A percentile compares a stretch with the other conserved stretches of the same genome.
Conservation (phyloP, 257 asterid genomes). For the Nicotiana obtusifolia region DNA sequence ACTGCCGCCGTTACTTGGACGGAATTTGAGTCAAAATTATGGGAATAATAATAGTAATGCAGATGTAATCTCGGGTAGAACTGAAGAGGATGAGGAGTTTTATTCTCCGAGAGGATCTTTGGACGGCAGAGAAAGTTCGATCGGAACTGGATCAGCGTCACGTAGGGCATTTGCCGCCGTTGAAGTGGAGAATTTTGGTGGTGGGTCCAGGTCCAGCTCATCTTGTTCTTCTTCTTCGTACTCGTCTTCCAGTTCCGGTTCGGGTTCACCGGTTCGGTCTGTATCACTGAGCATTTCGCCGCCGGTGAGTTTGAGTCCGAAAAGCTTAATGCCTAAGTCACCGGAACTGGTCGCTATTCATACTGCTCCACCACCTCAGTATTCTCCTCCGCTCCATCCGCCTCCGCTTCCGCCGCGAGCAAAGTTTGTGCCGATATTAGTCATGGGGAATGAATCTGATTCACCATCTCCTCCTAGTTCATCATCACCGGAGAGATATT, state of each 20-base stretch:
- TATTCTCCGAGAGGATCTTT: conserved; percentile 77
- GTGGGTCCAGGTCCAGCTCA: conserved; percentile 31
- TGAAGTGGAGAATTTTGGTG: conserved; percentile 39
- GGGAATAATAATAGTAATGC: conserved; percentile 16
- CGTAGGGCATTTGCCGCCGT: conserved; percentile 49
- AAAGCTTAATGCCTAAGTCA: conserved; percentile 57
- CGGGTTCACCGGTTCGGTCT: conserved; percentile 79
- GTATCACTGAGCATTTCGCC: conserved; percentile 76
- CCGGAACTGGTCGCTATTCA: conserved; percentile 78
- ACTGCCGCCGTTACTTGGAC: conserved; percentile 56
- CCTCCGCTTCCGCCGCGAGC: conserved; percentile 21
- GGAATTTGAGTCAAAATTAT: conserved; percentile 23
- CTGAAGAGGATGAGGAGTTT: conserved; percentile 59
- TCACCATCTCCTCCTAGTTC: conserved; percentile 59
- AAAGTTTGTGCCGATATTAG: conserved; percentile 4
- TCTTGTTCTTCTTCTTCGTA: conserved; percentile 52
- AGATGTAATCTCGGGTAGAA: conserved; percentile 36
- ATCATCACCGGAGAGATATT: conserved; percentile 55
- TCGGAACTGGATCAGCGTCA: conserved; percentile 64
- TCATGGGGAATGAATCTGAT: conserved; percentile 23
- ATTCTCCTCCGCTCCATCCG: neutral
- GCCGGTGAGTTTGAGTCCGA: conserved; percentile 59
- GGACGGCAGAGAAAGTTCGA: conserved; percentile 53
- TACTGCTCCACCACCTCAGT: conserved; percentile 26
- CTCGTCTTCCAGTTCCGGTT: conserved; percentile 68